Evolutionary conservation across 805 yeast species (phyloP), one percentile per base, ranked within the genome.

Genomic region (Metschnikowia sp.): DNA sequence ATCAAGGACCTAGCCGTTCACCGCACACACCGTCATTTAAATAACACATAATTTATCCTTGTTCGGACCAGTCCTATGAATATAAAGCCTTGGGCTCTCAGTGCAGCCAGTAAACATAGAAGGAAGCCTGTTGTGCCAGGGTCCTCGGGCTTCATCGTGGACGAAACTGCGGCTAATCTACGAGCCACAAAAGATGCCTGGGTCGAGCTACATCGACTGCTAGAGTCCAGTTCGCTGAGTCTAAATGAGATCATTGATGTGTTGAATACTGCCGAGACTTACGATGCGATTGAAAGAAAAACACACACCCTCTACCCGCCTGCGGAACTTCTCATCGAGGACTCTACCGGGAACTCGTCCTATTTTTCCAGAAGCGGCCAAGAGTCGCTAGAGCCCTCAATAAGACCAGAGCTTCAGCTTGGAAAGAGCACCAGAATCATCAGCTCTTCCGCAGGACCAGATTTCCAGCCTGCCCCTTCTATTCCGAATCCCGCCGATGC

Each of bases 111-210:
- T 46, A 60, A 59, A 29, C 53, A 53, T 47, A 47, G 45, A 38
- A 50, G 52, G 22, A 50, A 55, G 34, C 63, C 60, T 31, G 51
- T 61, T n/a, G 66, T 75, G 5, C 81, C 81, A 1, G 85, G 83
- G 7, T 64, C 82, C 2, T 74, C 80, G 10, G 74, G 66, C 51
- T 79, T 82, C 81, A 66, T 78, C 40, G 66, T 76, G 32, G 62
- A 62, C 42, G 81, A 78, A 54, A 47, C 55, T 36, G 40, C 32
- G 6, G 26, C 40, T 26, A 50, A 48, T 40, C 61, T 76, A 59
- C 58, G 61, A 46, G 63, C 68, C 12, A 66, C 72, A 30, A 67
- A 67, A 51, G 66, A 65, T 37, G 63, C 68, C 45, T 71, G 76
- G 52, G 53, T 60, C 10, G 59, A 64, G 19, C 67, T 53, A 28